A percentile compares a stretch with the other conserved stretches of the same genome.
These are phyloP conservation scores for Durotheca rogersii DNA, from an alignment of 495 filamentous ascomycete species.

Conservation along the genomic window DNA sequence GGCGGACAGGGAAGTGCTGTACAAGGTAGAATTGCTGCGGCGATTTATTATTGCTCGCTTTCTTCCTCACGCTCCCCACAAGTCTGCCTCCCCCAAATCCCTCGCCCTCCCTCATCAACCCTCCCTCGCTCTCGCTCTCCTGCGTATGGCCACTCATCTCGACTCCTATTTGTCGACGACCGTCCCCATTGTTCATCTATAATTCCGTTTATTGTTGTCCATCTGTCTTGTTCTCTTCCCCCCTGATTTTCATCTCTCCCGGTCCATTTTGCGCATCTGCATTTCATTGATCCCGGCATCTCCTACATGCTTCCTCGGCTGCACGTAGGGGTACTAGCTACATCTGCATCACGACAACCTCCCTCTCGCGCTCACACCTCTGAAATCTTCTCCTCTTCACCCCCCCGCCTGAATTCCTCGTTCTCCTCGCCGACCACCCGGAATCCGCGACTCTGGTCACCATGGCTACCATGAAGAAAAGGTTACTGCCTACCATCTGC, in stretches of 20 bases:
- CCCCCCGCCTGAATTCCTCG: constrained; percentile 20
- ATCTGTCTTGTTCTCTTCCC: no score
- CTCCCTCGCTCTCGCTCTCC: not conserved
- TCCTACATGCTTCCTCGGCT: not conserved
- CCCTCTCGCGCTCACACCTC: not conserved
- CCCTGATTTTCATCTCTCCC: not conserved
- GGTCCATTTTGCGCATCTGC: not conserved
- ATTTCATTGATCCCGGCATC: not conserved
- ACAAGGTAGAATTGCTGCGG: not conserved
- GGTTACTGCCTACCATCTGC: constrained; percentile 30
- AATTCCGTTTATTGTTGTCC: not conserved
- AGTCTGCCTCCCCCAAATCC: not conserved
- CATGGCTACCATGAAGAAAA: constrained; percentile 38
- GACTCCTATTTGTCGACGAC: not conserved
- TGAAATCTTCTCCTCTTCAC: constrained; percentile 1
- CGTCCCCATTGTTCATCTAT: not conserved
- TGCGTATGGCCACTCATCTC: not conserved
- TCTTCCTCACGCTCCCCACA: not conserved
- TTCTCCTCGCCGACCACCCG: constrained; percentile 21
- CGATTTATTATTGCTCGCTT: not conserved
- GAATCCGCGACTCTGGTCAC: constrained; percentile 17
- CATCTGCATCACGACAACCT: not conserved
- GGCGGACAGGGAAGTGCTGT: no score
- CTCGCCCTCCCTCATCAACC: not conserved
- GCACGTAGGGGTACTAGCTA: not conserved